phyloP scores from a whole-genome alignment of 306 rosid species.

The Morella rubra region DNA sequence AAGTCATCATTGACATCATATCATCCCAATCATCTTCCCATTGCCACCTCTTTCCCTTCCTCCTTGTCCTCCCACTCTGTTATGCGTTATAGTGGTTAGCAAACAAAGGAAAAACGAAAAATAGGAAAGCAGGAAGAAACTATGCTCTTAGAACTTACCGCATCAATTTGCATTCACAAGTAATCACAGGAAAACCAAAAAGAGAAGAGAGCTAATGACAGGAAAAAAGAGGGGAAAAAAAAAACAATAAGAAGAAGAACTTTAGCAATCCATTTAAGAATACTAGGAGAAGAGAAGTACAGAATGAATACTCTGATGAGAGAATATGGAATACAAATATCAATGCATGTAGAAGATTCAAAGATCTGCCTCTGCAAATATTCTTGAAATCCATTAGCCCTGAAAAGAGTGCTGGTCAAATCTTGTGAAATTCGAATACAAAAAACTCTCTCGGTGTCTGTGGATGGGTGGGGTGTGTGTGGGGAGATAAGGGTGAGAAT shows the following conservation, averaged over 20 bases:
- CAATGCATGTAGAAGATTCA: neutral
- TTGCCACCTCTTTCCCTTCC: constrained; percentile 51
- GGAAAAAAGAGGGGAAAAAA: no score
- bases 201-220: no score
- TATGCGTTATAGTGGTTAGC: neutral
- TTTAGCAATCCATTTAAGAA: neutral
- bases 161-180: no score
- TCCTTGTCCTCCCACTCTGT: constrained; percentile 22
- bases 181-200: no score
- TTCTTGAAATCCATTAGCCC: neutral
- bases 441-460: neutral
- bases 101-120: no score
- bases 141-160: neutral
- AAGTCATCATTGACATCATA: constrained; percentile 62
- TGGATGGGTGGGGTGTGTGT: no score
- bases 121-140: neutral
- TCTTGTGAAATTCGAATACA: neutral
- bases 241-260: neutral
- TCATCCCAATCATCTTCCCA: constrained; percentile 82
- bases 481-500: no score
- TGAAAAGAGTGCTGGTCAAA: neutral
- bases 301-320: neutral
- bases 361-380: neutral
- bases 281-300: neutral
- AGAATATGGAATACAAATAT: neutral